Base-by-base conservation (phyloP, 2,329 filamentous ascomycete species). In the Leptographium flavum region DNA sequence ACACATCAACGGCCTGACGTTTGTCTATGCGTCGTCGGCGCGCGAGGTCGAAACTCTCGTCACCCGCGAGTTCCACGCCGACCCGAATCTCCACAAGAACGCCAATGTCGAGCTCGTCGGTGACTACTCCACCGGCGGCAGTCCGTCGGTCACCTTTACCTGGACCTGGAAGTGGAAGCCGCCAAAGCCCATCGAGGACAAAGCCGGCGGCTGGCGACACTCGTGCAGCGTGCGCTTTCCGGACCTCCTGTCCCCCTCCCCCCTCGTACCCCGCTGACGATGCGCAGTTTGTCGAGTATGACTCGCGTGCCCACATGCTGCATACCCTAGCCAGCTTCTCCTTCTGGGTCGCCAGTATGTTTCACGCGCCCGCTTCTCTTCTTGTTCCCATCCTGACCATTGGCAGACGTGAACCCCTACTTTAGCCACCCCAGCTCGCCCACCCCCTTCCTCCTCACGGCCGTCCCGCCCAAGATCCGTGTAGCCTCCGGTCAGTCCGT, bases 81-180 rank as follows among this genome's bases (percentile, higher is more conserved):
- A 98, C 58, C 92, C 92, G 1, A 98, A 98, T 58, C 69, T 98
- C 46, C 92, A 98, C 68, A 96, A 94, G 60, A 96, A 95, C 58
- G 75, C 87, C 45, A 96, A 96, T 58, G 92, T 98, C 33, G 83
- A 93, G 57, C 72, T 96, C 38, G 81, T 98, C n/a, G 92, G 92
- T 3, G 87, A 94, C 60, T 95, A 83, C 58, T 74, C 76, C 3
- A 98, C 92, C 0, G 79, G 74, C 28, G 88, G 90, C n/a, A 85
- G 71, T 56, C 69, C 82, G 7, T 90, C 86, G 2, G 81, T 94
- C 27, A 80, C 87, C 30, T 95, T 95, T 58, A 83, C 90, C 52
- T 98, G 90, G 87, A 81, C 82, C 8, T 98, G 92, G 92, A 92
- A 83, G 68, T 98, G 90, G 87, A 87, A 83, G 58, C 86, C 92